Conservation (phyloP, 768 basidiomycete genomes). For the Melanogaster broomeanus region DNA sequence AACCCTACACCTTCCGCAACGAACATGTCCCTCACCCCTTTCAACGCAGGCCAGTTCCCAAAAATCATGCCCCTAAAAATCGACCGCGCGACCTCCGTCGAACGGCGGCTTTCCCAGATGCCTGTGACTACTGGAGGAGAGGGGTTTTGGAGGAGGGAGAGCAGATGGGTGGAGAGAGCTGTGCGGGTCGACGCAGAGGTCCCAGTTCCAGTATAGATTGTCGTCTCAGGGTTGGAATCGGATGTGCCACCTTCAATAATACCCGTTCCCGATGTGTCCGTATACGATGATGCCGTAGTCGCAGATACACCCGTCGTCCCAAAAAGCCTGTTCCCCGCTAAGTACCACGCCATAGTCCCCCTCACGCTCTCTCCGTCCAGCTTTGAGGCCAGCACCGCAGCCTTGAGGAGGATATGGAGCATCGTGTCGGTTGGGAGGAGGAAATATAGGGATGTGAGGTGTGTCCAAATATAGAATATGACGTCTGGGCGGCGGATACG, state of each 20-base stretch:
- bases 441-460: constrained; percentile 58
- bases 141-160: constrained; percentile 17
- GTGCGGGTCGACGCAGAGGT: constrained; percentile 2
- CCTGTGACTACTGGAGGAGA: constrained; percentile 33
- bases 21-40: constrained; percentile 39
- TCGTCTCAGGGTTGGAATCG: neutral
- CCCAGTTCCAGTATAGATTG: neutral
- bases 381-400: constrained; percentile 53
- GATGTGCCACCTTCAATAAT: neutral
- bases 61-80: constrained; percentile 60
- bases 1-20: constrained; percentile 21
- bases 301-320: constrained; percentile 15
- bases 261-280: neutral
- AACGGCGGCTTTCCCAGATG: constrained; percentile 47
- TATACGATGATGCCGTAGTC: constrained; percentile 1
- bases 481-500: constrained; percentile 59
- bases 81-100: constrained; percentile 49
- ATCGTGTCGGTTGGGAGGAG: constrained; percentile 55
- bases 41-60: constrained; percentile 53
- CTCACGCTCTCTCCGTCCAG: constrained; percentile 54
- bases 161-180: constrained; percentile 8
- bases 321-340: constrained; percentile 20
- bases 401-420: constrained; percentile 60
- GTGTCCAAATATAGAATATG: constrained; percentile 69
- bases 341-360: constrained; percentile 41